Base-by-base conservation (phyloP, 768 basidiomycete species). In the Phaffia tasmanica region DNA sequence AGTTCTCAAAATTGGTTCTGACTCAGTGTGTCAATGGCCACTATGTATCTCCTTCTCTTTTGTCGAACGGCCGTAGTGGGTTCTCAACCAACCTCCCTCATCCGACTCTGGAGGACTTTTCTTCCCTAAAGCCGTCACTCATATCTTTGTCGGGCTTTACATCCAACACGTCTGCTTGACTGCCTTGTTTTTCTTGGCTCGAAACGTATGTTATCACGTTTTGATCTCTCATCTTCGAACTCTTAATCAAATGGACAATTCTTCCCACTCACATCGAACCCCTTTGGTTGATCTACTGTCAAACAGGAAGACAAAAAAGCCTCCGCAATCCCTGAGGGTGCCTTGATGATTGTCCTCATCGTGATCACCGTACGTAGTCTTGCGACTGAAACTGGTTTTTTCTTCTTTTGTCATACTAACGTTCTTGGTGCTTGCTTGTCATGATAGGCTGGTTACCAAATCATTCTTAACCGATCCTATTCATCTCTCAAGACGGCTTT, bases 121-220 rank as follows among this genome's bases (percentile, higher is more conserved):
- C 81, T 98, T 91, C 81, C 93, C 93, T 27, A 88, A 86, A 76
- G 94, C 95, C 5, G 83, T 98, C 30, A 85, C 88, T 58, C 95
- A 98, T 73, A 73, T 94, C 35, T 97, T 98, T 70, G 89, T 92
- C 25, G 95, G 94, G 3, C 72, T 98, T 74, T 99, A 99, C 74
- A 81, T 99, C 55, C 83, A 93, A 75, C 86, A 95, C 23, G 72
- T 97, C 58, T 91, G 88, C 74, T 79, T 95, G 47, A 81, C 82
- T 42, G 88, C 87, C 3, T 78, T 97, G 69, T 95, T 98, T 82
- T 97, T 99, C 85, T 81, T 99, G 9, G 83, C 86, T 0, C 79
- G 78, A 62, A 77, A 90, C 70, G 72, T 42, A 42, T 42, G 35
- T 42, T 42, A 42, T 42, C 35, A 42, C 35, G 35, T 42, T 42